Base-by-base conservation (phyloP, 1,284 basidiomycete species). In the Cutaneotrichosporon sp. region DNA sequence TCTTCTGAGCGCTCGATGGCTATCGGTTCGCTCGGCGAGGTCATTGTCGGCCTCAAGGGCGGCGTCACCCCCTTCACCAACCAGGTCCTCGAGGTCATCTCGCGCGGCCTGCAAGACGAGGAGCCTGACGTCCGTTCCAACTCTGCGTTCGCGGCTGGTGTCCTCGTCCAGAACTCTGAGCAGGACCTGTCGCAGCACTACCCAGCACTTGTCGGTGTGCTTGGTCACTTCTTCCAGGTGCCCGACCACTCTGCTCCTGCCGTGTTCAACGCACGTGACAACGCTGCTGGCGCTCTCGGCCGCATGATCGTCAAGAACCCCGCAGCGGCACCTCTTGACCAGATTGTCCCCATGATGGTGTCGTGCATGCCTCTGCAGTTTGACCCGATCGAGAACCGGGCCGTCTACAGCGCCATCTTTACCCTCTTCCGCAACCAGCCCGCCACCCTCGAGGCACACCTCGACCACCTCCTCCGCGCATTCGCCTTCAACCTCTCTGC, bases 51-150 rank as follows among this genome's bases (percentile, higher is more conserved):
- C 57, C 90, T 99, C 85, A 94, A 96, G 84, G 81, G 79, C 57
- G 88, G 90, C 34, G 86, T 98, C 69, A 96, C 93, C 0, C 88
- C 90, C 16, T 91, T 87, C 76, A 97, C 97, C 3, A 61, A 77
- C 72, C 86, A 86, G n/a, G 83, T 97, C 18, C 84, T 94, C 63
- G 87, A 91, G 66, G 85, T 97, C 65, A 90, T 96, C 82, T 69
- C 90, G 77, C 85, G 85, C 65, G 93, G 91, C 10, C 85, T 99
- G 34, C 81, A 86, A 66, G 97, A 99, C 76, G 83, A 86, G 46
- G 96, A 98, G 62, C 83, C 89, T 10, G 94, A 98, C 79, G 95
- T 99, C 5, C 88, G 92, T 73, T 95, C 92, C 81, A 99, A 99
- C 75, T 93, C 95, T 38, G 93, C 94, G 11, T 99, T 97, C 76